Base-by-base conservation (phyloP, 1,284 basidiomycete genomes). In the Phellinidium pouzarii region DNA sequence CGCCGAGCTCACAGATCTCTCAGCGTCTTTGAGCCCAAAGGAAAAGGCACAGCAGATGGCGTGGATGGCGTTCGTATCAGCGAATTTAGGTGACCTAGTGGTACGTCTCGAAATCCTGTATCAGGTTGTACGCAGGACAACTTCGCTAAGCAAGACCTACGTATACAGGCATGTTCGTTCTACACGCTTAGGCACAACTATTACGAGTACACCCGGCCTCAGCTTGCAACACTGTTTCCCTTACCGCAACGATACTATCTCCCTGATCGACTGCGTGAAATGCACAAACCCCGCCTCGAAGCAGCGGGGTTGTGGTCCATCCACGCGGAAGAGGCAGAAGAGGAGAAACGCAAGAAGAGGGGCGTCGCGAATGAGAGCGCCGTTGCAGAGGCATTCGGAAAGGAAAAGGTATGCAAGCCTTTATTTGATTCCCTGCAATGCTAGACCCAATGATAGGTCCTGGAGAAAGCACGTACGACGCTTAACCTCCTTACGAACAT, bases 161-260 rank as follows among this genome's bases (percentile, higher is more conserved):
- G 68, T 26, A 41, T 12, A 3, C 36, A 76, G 74, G 68, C 78
- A 29, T 75, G 86, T 61, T 73, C 73, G 56, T 68, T 86, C 36
- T 90, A 79, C 61, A 77, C 82, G 3, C 67, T 78, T 26, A 66
- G 76, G 34, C 69, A 70, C 36, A 91, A 91, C 59, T 90, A 84
- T 74, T 67, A 63, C 58, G 68, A 68, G 8, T 60, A 84, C 47
- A 84, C 76, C 2, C 73, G 74, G 45, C 75, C 75, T 2, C 66
- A 73, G 0, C 67, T 89, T 26, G 77, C 74, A 1, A 72, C 75
- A 11, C 66, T 80, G 58, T 77, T 87, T 52, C 74, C 80, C 12
- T 54, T 84, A 2, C 87, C 86, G 1, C 83, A 85, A 58, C 74
- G 78, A 4, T 89, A 87, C 62, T 91, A 84, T 60, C 75, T 87